Percentiles rank a stretch among this genome's conserved stretches.
These are phyloP conservation scores for Termitomyces sp. DNA, from an alignment of 768 basidiomycete species.

Conservation along the genomic window DNA sequence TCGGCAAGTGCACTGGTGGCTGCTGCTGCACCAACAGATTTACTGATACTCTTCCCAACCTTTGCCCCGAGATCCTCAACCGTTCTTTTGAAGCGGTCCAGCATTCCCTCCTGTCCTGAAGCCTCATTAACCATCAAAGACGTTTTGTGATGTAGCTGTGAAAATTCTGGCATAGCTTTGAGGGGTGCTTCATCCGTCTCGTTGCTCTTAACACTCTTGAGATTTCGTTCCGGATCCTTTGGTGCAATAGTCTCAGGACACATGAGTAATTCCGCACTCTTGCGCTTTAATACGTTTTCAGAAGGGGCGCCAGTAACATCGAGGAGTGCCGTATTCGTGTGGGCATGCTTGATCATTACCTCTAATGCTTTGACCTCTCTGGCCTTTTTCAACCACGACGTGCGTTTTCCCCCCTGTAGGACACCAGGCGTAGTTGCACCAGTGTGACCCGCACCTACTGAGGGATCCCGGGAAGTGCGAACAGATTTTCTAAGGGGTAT, in stretches of 20 bases:
- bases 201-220: constrained; percentile 45
- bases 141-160: not conserved
- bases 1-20: constrained; percentile 60
- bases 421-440: constrained; percentile 38
- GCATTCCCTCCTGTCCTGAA: constrained; percentile 40
- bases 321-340: constrained; percentile 11
- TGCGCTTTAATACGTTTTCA: constrained; percentile 47
- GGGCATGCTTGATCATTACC: constrained; percentile 34
- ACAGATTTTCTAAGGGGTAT: constrained; percentile 67
- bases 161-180: constrained; percentile 1
- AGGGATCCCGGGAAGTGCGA: constrained; percentile 43
- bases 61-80: constrained; percentile 63
- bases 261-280: constrained; percentile 49
- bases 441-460: constrained; percentile 22
- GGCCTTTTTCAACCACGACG: constrained; percentile 78
- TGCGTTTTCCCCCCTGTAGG: constrained; percentile 52
- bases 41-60: constrained; percentile 51
- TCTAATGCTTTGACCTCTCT: constrained; percentile 70
- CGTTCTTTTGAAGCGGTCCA: constrained; percentile 66
- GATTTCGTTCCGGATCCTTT: constrained; percentile 37
- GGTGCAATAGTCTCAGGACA: constrained; percentile 12
- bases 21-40: constrained; percentile 55
- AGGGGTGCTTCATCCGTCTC: constrained; percentile 30
- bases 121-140: not conserved
- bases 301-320: constrained; percentile 10